Percentiles rank a stretch among this genome's conserved stretches.
phyloP scores from a whole-genome alignment of 352 stramenopile genomes.

The Phytophthora sp. region DNA sequence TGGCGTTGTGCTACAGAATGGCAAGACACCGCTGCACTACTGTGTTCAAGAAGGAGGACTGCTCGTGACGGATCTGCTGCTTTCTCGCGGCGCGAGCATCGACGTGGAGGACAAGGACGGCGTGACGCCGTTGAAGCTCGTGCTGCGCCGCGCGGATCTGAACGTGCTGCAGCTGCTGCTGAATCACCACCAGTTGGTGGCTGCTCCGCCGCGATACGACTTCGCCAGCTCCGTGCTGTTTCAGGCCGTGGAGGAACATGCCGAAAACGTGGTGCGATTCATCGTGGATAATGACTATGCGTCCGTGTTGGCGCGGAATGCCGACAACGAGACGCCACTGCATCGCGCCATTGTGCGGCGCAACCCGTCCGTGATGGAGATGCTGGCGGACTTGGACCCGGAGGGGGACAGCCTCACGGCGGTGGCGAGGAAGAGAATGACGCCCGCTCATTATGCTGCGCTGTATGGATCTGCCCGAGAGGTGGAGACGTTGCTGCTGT shows the following conservation, averaged over 20 bases:
- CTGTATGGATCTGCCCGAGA: constrained; percentile 6
- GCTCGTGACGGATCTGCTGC: constrained; percentile 13
- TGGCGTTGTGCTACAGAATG: constrained; percentile 4
- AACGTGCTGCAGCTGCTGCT: constrained; percentile 20
- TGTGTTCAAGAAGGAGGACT: constrained; percentile 16
- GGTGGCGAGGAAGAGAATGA: background rate
- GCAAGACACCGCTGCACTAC: constrained; percentile 14
- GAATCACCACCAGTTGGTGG: constrained; percentile 16
- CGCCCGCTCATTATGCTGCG: constrained; percentile 16
- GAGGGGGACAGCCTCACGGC: background rate
- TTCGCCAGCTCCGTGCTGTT: constrained; percentile 3
- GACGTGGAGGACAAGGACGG: constrained; percentile 9
- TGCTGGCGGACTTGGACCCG: constrained; percentile 12
- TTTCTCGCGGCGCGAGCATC: constrained; percentile 9
- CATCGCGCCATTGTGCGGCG: constrained; percentile 15
- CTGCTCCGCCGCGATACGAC: constrained; percentile 1
- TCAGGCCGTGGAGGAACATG: constrained; percentile 3
- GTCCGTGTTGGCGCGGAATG: constrained; percentile 1
- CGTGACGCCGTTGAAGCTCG: background rate
- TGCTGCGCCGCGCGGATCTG: background rate
- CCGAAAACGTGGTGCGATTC: constrained; percentile 7
- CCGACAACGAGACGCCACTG: constrained; percentile 10
- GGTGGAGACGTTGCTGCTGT: constrained; percentile 6
- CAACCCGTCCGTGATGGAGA: constrained; percentile 8
- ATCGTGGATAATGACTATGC: constrained; percentile 25